These are phyloP conservation scores for Malus fusca DNA, from an alignment of 306 rosid species.

Conservation along the genomic window DNA sequence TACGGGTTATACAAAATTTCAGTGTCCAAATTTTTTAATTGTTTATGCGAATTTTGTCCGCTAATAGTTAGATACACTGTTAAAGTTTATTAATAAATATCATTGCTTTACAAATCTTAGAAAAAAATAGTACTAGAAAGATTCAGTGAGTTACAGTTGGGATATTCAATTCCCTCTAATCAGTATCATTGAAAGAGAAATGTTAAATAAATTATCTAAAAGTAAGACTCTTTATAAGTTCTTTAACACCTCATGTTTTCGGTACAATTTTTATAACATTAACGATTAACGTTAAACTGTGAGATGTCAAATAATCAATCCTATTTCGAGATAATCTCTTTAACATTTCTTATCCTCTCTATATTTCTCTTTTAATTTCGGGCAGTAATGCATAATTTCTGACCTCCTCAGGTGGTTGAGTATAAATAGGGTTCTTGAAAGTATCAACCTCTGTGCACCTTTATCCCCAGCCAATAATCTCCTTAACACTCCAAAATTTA, in stretches of 20 bases:
- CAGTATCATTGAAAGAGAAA: not conserved
- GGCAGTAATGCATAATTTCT: not conserved
- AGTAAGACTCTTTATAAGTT: accelerated
- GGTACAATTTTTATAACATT: no score
- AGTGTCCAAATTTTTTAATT: no score
- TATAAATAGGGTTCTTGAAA: not conserved
- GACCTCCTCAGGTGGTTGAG: not conserved
- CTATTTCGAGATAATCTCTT: accelerated
- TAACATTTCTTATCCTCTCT: no score
- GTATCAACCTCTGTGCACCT: not conserved
- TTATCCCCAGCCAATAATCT: not conserved
- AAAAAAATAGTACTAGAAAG: not conserved
- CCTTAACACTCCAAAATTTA: not conserved
- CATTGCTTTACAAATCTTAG: not conserved
- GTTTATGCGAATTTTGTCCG: no score
- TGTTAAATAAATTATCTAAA: no score
- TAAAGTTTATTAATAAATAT: no score
- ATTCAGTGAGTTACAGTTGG: not conserved
- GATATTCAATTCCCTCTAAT: not conserved
- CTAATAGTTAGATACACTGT: no score
- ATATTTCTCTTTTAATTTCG: not conserved
- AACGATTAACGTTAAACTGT: no score
- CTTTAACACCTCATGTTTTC: accelerated
- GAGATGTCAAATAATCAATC: accelerated
- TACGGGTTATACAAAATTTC: no score